A percentile compares a stretch with the other conserved stretches of the same genome.
Evolutionary conservation across 1,284 basidiomycete genomes (phyloP).

Genomic region (Apiotrichum porosum): DNA sequence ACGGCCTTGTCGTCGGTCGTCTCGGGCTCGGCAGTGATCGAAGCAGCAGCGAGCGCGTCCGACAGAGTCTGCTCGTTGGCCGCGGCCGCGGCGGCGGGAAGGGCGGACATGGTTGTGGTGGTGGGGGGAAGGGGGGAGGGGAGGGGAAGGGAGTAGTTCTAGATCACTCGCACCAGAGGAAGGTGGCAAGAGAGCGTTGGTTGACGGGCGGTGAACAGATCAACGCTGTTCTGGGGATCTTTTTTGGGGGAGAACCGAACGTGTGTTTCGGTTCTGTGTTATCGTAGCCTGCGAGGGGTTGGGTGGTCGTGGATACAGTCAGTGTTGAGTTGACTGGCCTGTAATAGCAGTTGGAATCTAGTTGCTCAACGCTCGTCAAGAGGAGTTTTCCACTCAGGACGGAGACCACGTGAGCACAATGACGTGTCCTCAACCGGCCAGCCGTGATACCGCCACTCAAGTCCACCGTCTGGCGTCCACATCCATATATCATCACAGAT

Average conservation of each 20-base stretch:
- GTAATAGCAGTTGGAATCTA: too few species aligned
- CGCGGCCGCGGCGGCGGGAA: slow-evolving; percentile 28
- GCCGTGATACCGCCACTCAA: too few species aligned
- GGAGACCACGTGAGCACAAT: neutral
- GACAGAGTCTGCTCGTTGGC: slow-evolving; percentile 34
- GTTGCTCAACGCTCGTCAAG: too few species aligned
- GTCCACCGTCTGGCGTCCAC: too few species aligned
- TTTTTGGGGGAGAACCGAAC: neutral
- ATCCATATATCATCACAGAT: too few species aligned
- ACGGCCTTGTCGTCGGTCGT: slow-evolving; percentile 23
- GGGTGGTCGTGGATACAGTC: too few species aligned
- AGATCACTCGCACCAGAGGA: neutral
- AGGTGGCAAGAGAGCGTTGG: neutral
- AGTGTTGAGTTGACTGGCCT: too few species aligned
- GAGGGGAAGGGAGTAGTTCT: neutral
- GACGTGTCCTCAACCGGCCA: neutral
- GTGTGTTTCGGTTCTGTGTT: neutral
- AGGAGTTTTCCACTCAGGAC: neutral
- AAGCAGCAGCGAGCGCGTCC: slow-evolving; percentile 35
- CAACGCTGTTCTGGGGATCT: neutral
- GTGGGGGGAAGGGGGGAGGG: neutral
- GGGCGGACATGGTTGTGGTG: slow-evolving; percentile 16
- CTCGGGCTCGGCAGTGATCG: slow-evolving; percentile 27
- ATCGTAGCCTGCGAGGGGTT: too few species aligned
- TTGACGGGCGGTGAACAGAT: neutral